A percentile compares a stretch with the other conserved stretches of the same genome.
Evolutionary conservation across 768 basidiomycete genomes (phyloP).

Genomic region (Phanerodontia chrysosporium): DNA sequence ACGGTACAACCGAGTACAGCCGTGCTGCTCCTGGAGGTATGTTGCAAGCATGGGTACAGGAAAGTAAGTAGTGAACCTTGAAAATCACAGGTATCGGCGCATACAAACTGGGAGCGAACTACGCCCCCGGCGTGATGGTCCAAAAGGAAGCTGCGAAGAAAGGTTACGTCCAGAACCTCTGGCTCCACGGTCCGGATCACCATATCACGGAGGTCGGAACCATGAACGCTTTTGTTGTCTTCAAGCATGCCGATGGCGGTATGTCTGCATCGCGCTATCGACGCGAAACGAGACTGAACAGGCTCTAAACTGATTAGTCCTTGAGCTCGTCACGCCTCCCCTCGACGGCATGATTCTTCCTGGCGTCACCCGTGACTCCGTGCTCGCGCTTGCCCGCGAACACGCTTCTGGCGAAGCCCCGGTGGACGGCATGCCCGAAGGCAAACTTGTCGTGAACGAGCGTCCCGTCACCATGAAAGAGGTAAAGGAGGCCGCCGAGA

Average conservation of each 20-base stretch:
- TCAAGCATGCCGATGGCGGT: constrained; percentile 69
- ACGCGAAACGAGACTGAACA: too few species aligned
- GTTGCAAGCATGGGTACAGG: background rate
- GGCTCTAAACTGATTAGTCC: constrained; percentile 26
- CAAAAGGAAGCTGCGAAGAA: constrained; percentile 70
- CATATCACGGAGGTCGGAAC: constrained; percentile 71
- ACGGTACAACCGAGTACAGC: constrained; percentile 51
- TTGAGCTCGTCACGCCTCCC: constrained; percentile 62
- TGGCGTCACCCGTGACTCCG: constrained; percentile 63
- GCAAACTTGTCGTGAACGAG: constrained; percentile 56
- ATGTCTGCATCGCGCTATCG: constrained; percentile 13
- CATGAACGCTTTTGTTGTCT: constrained; percentile 88
- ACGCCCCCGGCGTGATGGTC: constrained; percentile 83
- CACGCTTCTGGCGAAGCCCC: constrained; percentile 46
- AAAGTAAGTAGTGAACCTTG: background rate
- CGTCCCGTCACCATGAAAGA: constrained; percentile 75
- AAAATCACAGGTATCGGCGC: constrained; percentile 52
- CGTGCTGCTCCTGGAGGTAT: constrained; percentile 44
- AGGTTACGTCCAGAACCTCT: constrained; percentile 87
- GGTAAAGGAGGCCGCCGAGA: constrained; percentile 45
- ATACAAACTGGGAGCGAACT: constrained; percentile 85
- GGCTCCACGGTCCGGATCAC: constrained; percentile 71
- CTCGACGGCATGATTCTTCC: constrained; percentile 64
- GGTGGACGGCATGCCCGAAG: constrained; percentile 47
- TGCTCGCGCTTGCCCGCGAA: constrained; percentile 45